A percentile compares a stretch with the other conserved stretches of the same genome.
Evolutionary conservation across 2,329 filamentous ascomycete genomes (phyloP).

Genomic region (Teratosphaeria destructans): DNA sequence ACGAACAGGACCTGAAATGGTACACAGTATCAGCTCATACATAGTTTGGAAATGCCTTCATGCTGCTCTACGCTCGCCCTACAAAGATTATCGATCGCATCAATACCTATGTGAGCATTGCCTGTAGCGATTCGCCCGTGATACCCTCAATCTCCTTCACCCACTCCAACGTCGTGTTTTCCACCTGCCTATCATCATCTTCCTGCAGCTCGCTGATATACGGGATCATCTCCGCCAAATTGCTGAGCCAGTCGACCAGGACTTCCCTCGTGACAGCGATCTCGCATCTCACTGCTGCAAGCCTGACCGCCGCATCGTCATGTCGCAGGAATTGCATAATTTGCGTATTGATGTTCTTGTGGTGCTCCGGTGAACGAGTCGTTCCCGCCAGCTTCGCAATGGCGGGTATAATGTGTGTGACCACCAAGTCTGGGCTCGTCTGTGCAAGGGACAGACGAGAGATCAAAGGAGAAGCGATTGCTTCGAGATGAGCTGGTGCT

Average conservation of each 20-base stretch:
- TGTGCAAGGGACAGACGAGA: slow-evolving; percentile 42
- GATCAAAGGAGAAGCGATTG: slow-evolving; percentile 59
- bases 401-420: slow-evolving; percentile 52
- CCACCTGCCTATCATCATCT: slow-evolving; percentile 89
- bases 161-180: slow-evolving; percentile 81
- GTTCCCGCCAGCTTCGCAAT: slow-evolving; percentile 71
- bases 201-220: slow-evolving; percentile 93
- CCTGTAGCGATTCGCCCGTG: slow-evolving; percentile 79
- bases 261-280: slow-evolving; percentile 58
- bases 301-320: slow-evolving; percentile 58
- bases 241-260: slow-evolving; percentile 85
- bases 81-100: neutral
- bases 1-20: neutral
- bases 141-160: slow-evolving; percentile 76
- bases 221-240: slow-evolving; percentile 91
- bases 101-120: slow-evolving; percentile 53
- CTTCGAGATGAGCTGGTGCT: slow-evolving; percentile 72
- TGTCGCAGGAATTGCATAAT: slow-evolving; percentile 71
- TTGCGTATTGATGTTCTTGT: slow-evolving; percentile 73
- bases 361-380: slow-evolving; percentile 76
- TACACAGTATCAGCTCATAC: neutral
- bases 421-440: slow-evolving; percentile 35
- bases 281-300: slow-evolving; percentile 75
- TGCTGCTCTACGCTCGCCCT: neutral
- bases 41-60: neutral